Evolutionary conservation across 495 filamentous ascomycete species (phyloP).

Genomic region (Lepidopterella palustris): DNA sequence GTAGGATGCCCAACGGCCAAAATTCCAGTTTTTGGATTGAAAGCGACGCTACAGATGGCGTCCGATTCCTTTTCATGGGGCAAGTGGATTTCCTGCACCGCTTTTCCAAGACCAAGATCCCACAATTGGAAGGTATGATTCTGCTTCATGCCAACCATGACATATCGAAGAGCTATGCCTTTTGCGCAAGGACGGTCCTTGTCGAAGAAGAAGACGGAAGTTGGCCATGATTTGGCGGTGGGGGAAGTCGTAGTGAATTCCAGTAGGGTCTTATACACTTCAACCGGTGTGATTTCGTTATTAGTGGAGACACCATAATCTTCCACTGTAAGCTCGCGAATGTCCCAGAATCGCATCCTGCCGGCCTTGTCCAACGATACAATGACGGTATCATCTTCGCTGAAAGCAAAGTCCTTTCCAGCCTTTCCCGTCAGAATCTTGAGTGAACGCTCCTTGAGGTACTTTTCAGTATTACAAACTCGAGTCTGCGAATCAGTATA

Average conservation of each 20-base stretch:
- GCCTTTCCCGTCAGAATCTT: constrained; percentile 96
- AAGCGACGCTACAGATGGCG: constrained; percentile 91
- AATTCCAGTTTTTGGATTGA: constrained; percentile 83
- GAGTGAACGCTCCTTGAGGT: constrained; percentile 74
- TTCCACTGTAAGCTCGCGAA: constrained; percentile 61
- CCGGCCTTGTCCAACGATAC: constrained; percentile 95
- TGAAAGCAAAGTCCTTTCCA: constrained; percentile 96
- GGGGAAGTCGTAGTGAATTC: constrained; percentile 72
- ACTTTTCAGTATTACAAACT: constrained; percentile 74
- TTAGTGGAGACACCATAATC: constrained; percentile 38
- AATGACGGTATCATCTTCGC: constrained; percentile 88
- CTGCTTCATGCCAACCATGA: constrained; percentile 96
- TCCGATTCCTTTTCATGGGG: constrained; percentile 96
- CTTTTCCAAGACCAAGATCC: constrained; percentile 92
- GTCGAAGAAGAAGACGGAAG: constrained; percentile 90
- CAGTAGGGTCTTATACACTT: constrained; percentile 70
- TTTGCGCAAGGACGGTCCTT: constrained; percentile 86
- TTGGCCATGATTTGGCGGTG: constrained; percentile 86
- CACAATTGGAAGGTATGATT: constrained; percentile 98
- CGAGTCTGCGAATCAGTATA: constrained; percentile 61
- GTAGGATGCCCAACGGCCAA: constrained; percentile 93
- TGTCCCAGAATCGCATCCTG: constrained; percentile 94
- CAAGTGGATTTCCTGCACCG: constrained; percentile 93
- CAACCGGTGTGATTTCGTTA: constrained; percentile 40
- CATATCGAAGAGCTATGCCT: constrained; percentile 79